Conservation (phyloP, 2,329 filamentous ascomycete species). For the Leptodontidium sp. region DNA sequence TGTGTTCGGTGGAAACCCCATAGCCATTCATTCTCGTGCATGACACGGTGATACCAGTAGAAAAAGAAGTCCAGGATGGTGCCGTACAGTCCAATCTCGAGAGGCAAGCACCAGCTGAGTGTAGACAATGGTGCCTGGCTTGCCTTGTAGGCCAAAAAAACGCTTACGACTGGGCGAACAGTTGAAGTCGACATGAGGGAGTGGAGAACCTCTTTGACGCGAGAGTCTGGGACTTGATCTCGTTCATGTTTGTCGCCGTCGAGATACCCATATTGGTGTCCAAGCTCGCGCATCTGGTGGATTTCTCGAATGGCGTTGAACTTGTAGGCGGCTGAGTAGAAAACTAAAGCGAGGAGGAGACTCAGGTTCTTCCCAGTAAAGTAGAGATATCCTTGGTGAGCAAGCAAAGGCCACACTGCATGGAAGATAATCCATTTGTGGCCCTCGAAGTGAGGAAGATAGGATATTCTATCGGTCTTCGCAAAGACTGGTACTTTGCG, state of each 20-base stretch:
- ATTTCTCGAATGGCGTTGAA: slow-evolving; percentile 13
- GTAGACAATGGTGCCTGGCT: not conserved
- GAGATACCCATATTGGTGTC: slow-evolving; percentile 3
- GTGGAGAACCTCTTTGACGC: not conserved
- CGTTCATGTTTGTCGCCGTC: slow-evolving; percentile 12
- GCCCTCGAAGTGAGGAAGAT: not conserved
- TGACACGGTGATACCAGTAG: slow-evolving; percentile 12
- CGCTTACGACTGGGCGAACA: not conserved
- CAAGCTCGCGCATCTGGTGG: not conserved
- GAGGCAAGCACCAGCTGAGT: not conserved
- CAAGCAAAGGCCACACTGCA: not conserved
- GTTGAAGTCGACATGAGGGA: slow-evolving; percentile 1
- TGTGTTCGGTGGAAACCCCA: slow-evolving; percentile 6
- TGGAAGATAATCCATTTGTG: slow-evolving; percentile 4
- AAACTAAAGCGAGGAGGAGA: not conserved
- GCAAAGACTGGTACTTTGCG: not conserved
- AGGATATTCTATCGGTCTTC: slow-evolving; percentile 4
- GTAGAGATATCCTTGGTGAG: slow-evolving; percentile 4
- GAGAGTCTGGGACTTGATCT: slow-evolving; percentile 10
- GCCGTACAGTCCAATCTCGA: not conserved
- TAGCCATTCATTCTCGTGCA: slow-evolving; percentile 1
- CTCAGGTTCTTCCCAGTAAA: not conserved
- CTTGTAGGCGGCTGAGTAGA: slow-evolving; percentile 4
- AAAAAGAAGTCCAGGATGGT: slow-evolving; percentile 2
- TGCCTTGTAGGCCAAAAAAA: not conserved